Evolutionary conservation across 441 rosid species (phyloP).

Genomic region (Mallotus japonicus): DNA sequence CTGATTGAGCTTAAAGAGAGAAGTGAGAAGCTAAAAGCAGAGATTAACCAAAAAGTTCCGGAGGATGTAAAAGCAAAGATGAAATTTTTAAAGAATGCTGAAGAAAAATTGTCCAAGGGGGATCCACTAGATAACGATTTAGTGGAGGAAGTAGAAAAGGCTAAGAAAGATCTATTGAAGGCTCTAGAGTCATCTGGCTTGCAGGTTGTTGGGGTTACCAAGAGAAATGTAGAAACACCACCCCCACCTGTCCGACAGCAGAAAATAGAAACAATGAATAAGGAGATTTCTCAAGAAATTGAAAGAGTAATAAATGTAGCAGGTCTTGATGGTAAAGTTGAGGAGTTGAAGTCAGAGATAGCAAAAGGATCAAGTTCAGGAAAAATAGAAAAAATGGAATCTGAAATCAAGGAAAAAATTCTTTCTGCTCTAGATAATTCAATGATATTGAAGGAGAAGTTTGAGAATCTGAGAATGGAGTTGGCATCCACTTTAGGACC

Average conservation of each 20-base stretch:
- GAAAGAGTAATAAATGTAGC: slow-evolving; percentile 27
- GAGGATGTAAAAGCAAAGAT: slow-evolving; percentile 36
- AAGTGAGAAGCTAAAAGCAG: slow-evolving; percentile 35
- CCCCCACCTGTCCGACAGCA: slow-evolving; percentile 25
- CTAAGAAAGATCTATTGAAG: slow-evolving; percentile 33
- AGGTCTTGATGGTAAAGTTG: slow-evolving; percentile 31
- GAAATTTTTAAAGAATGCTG: slow-evolving; percentile 31
- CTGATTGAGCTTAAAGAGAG: slow-evolving; percentile 35
- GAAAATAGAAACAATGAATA: slow-evolving; percentile 25
- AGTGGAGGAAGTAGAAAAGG: slow-evolving; percentile 29
- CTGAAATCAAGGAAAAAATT: slow-evolving; percentile 34
- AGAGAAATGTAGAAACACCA: slow-evolving; percentile 23
- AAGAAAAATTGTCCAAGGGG: slow-evolving; percentile 31
- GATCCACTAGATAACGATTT: slow-evolving; percentile 30
- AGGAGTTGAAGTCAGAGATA: slow-evolving; percentile 36
- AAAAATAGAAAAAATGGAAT: slow-evolving; percentile 24
- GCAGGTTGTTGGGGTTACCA: slow-evolving; percentile 34
- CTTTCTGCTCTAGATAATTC: slow-evolving; percentile 29
- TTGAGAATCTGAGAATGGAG: slow-evolving; percentile 34
- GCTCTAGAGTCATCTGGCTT: slow-evolving; percentile 35
- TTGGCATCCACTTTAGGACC: slow-evolving; percentile 21
- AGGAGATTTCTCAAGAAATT: slow-evolving; percentile 32
- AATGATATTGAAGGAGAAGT: slow-evolving; percentile 30
- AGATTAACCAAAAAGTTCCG: slow-evolving; percentile 36
- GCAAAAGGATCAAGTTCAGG: slow-evolving; percentile 30